These are phyloP conservation scores for Penicillium sclerotigenum DNA, from an alignment of 2,329 filamentous ascomycete genomes.

Conservation along the genomic window DNA sequence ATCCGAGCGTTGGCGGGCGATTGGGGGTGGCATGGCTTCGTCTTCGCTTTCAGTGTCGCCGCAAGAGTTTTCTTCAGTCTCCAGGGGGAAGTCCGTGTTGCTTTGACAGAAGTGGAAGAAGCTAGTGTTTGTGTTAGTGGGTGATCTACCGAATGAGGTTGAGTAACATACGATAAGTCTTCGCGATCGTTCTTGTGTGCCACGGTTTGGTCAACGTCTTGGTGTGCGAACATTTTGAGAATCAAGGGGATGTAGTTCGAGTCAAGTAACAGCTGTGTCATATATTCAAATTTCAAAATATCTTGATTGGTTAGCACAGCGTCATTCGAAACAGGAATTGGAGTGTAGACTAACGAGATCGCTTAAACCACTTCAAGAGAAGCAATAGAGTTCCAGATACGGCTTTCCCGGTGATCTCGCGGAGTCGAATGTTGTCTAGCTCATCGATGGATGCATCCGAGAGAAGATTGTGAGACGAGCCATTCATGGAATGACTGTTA, in stretches of 20 bases:
- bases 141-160: not conserved
- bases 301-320: constrained; percentile 52
- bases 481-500: constrained; percentile 26
- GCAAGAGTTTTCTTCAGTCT: constrained; percentile 33
- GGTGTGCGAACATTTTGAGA: constrained; percentile 88
- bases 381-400: constrained; percentile 84
- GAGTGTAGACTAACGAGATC: constrained; percentile 68
- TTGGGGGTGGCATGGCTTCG: constrained; percentile 81
- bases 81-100: constrained; percentile 59
- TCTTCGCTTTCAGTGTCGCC: constrained; percentile 53
- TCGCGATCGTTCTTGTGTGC: constrained; percentile 80
- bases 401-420: constrained; percentile 88
- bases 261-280: constrained; percentile 88
- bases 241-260: constrained; percentile 92
- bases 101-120: constrained; percentile 89
- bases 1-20: constrained; percentile 55
- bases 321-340: not conserved
- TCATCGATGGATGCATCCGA: constrained; percentile 60
- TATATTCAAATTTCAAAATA: constrained; percentile 90
- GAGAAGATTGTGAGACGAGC: constrained; percentile 24
- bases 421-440: constrained; percentile 72
- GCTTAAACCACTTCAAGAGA: constrained; percentile 93
- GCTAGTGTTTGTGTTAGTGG: constrained; percentile 44
- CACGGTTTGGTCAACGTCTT: constrained; percentile 87
- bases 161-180: constrained; percentile 65